Base-by-base conservation (phyloP, 441 rosid genomes). In the Metrosideros polymorpha region DNA sequence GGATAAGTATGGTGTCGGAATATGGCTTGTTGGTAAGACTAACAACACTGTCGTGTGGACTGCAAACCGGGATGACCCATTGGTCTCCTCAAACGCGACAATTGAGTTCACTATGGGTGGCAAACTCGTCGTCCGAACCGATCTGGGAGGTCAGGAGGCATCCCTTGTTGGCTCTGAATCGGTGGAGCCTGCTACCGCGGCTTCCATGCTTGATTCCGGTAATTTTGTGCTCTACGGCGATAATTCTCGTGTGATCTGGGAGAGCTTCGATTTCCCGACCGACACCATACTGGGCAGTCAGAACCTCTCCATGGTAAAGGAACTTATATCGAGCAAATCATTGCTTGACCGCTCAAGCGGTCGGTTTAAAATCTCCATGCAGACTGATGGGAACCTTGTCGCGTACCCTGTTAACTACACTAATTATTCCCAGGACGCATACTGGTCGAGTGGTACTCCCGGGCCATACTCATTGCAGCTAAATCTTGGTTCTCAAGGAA, bases 251-350 rank as follows among this genome's bases (percentile, higher is more conserved):
- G 27, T 66, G 27, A 66, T 66, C 77, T 66, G 77, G 77, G 0
- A 66, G 45, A 66, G 77, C 77, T 66, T 35, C 1, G 3, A 2
- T 18, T 22, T 32, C 3, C 77, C 77, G 0, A 66, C 77, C 77
- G 0, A 66, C 77, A 66, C 77, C 77, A 9, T 66, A 2, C 27
- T 66, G 2, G 14, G 45, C 4, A 27, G 77, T 9, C 77, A 66
- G 77, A 66, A 9, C 77, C 77, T 66, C 27, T 32, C 77, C 7
- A 0, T 0, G 27, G 7, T 0, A 9, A 0, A 2, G 0, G 45
- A 35, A 1, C 7, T 66, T 42, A 66, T 66, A 0, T 66, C 77
- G 7, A 66, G 77, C 77, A 66, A 66, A 35, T 66, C 45, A 32
- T 22, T 6, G 14, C 77, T 35, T 19, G 77, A 35, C 77, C 77